These are phyloP conservation scores for Tylopilus balloui DNA, from an alignment of 768 basidiomycete species.

Conservation along the genomic window DNA sequence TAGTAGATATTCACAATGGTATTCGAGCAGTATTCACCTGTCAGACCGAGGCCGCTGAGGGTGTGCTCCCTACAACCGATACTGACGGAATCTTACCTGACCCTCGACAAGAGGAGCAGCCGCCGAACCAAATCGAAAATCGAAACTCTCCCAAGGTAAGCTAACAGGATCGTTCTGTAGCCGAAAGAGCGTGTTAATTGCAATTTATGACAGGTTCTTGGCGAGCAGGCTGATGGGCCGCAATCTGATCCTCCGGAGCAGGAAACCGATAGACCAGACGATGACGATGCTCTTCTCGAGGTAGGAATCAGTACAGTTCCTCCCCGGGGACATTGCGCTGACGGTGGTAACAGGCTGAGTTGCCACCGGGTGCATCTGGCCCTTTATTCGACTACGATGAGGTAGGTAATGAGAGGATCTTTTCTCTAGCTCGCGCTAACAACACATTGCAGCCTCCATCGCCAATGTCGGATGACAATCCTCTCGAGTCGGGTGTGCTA, in stretches of 20 bases:
- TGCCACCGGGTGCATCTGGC: background rate
- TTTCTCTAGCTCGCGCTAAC: background rate
- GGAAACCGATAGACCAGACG: background rate
- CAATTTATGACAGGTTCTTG: background rate
- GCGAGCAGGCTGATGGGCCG: background rate
- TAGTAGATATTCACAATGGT: no score
- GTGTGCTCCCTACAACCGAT: no score
- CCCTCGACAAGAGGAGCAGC: background rate
- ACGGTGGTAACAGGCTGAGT: background rate
- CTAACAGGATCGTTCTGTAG: background rate
- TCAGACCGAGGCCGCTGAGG: no score
- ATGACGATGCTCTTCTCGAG: background rate
- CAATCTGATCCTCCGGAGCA: background rate
- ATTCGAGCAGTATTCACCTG: no score
- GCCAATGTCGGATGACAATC: background rate
- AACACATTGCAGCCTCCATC: background rate
- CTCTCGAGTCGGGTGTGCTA: background rate
- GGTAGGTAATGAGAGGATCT: background rate
- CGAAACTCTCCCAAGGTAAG: background rate
- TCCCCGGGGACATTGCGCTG: background rate
- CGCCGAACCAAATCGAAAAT: background rate
- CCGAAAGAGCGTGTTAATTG: background rate
- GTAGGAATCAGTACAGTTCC: background rate
- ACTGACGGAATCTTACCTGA: background rate
- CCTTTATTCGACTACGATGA: background rate